Percentiles rank a stretch among this genome's conserved stretches.
Conservation (phyloP, 331 rosid species). For the Malus hybrid region DNA sequence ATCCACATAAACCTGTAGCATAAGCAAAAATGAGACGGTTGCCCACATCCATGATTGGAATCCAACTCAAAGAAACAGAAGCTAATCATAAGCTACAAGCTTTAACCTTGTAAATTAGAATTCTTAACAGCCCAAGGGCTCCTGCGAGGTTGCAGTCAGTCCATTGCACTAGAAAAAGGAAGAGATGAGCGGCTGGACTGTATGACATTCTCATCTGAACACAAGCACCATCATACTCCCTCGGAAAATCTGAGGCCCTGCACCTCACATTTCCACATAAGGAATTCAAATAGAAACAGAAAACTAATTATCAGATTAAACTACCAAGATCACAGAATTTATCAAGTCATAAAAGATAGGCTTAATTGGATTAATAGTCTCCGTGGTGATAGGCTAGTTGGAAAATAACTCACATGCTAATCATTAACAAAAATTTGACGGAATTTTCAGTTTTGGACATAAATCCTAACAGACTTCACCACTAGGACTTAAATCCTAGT, state of each 20-base stretch:
- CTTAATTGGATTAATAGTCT: no score
- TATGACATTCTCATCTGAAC: conserved; percentile 99
- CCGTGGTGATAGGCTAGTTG: no score
- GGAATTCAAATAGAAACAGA: not conserved
- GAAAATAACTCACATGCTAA: no score
- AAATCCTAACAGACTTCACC: no score
- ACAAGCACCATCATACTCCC: conserved; percentile 94
- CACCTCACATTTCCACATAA: conserved; percentile 18
- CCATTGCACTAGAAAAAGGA: conserved; percentile 93
- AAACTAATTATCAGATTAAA: not conserved
- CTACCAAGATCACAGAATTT: not conserved
- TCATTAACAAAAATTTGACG: no score
- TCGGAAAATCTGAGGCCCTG: conserved; percentile 84
- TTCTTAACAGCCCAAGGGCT: conserved; percentile 82
- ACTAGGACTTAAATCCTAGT: no score
- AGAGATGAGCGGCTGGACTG: conserved; percentile 91
- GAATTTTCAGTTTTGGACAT: no score
- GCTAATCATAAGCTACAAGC: not conserved
- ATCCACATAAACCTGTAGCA: conserved; percentile 81
- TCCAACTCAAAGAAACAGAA: conserved; percentile 7
- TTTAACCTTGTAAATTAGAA: conserved; percentile 79
- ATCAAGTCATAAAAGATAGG: not conserved
- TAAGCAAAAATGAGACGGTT: conserved; percentile 13
- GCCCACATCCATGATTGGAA: conserved; percentile 19
- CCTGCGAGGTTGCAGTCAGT: conserved; percentile 94